These are phyloP conservation scores for Rutstroemia sp. DNA, from an alignment of 2,329 filamentous ascomycete genomes.

Conservation along the genomic window DNA sequence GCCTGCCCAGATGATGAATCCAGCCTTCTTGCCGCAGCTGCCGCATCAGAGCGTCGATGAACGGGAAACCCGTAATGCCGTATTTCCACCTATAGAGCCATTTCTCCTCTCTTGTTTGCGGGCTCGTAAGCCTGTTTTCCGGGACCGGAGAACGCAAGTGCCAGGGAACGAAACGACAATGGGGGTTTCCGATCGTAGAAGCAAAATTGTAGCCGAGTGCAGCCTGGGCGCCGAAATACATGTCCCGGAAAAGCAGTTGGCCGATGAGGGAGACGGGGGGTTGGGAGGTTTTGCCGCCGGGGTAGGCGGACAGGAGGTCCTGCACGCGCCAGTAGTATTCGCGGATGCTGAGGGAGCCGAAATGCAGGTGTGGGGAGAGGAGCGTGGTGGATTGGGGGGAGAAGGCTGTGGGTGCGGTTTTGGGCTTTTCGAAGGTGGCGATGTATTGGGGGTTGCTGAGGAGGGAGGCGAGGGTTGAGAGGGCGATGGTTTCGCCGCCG, in stretches of 20 bases:
- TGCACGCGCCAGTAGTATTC: constrained; percentile 67
- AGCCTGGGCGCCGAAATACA: constrained; percentile 76
- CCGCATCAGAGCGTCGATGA: constrained; percentile 75
- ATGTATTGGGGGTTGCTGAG: constrained; percentile 58
- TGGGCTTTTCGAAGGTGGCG: constrained; percentile 69
- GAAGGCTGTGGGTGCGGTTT: constrained; percentile 67
- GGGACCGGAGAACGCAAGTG: constrained; percentile 41
- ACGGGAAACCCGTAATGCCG: constrained; percentile 68
- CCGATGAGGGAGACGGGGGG: constrained; percentile 65
- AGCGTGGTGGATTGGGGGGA: constrained; percentile 66
- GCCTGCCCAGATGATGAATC: constrained; percentile 73
- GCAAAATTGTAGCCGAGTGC: constrained; percentile 55
- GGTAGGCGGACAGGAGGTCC: constrained; percentile 50
- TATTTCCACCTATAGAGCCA: constrained; percentile 64
- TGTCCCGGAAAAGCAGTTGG: constrained; percentile 70
- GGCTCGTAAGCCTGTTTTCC: not conserved
- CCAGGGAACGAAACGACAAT: constrained; percentile 73
- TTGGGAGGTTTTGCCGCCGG: constrained; percentile 37
- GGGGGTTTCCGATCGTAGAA: constrained; percentile 57
- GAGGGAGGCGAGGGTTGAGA: constrained; percentile 50
- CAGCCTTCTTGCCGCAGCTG: constrained; percentile 65
- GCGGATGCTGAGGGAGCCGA: constrained; percentile 62
- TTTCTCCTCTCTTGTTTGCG: constrained; percentile 44
- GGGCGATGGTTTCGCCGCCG: constrained; percentile 62
- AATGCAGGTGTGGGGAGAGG: constrained; percentile 67